Base-by-base conservation (phyloP, 768 basidiomycete species). In the Boletus tomentosulus region DNA sequence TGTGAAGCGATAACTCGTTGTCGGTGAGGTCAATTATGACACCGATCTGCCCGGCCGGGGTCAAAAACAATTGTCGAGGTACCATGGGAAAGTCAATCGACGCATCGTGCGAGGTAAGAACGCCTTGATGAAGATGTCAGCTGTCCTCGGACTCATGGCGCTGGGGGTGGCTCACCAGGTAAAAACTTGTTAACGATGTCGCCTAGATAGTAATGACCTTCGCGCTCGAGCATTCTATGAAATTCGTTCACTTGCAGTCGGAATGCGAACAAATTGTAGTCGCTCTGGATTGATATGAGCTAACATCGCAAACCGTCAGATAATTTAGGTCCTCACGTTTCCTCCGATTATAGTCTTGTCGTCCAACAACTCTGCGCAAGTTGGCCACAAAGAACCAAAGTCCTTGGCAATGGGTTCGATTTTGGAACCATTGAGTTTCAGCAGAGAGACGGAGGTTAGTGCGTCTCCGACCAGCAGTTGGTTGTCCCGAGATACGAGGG, bases 151-250 rank as follows among this genome's bases (percentile, higher is more conserved):
- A 8, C 24, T 22, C 31, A 16, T 30, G 12, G 24, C 8, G 33
- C 1, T 6, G 7, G n/a, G 27, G 2, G 22, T 45, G 15, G 25
- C 71, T 48, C 64, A 86, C 88, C 89, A 59, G 78, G 73, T 19
- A 88, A 66, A 59, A 97, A 84, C 62, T 84, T 87, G 55, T 85
- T 89, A 30, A 93, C 81, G 42, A 86, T 71, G 59, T 96, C 93
- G 12, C 83, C 89, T 2, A 90, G 58, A 60, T 91, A 81, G 66
- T 84, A 93, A 47, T 74, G 74, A 0, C 93, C 94, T 48, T 83
- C 78, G 11, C 78, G 75, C 55, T 86, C 85, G 33, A 95, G 74
- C 3, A 68, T 55, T 11, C 67, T 70, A 8, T 78, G 76, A 5
- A 70, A 65, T 24, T 78, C 70, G 7, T 74, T 73, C 37, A 62